Conservation (phyloP, 805 yeast species). For the Wickerhamiella hasegawae region DNA sequence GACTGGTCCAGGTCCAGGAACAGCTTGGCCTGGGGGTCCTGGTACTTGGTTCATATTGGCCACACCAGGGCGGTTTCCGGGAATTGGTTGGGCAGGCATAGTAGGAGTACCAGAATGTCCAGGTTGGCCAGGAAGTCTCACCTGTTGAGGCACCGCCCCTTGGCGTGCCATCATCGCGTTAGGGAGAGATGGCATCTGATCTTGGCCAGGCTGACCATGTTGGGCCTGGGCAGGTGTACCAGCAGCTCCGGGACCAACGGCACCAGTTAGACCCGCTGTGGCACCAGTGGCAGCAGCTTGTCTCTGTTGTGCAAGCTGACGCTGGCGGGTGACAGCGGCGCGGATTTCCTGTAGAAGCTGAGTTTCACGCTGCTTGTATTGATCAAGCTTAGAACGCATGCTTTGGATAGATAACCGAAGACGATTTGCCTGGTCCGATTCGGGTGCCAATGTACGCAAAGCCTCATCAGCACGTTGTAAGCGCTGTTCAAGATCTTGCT, state of each 20-base stretch:
- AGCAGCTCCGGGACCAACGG: conserved; percentile 5
- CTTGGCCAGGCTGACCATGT: background rate
- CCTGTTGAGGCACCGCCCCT: background rate
- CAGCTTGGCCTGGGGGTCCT: background rate
- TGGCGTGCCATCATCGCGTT: background rate
- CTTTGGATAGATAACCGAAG: conserved; percentile 8
- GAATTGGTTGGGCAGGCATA: too few relatives aligned
- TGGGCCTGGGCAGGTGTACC: background rate
- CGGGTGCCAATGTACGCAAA: conserved; percentile 4
- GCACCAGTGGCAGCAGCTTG: conserved; percentile 5
- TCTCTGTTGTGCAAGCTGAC: background rate
- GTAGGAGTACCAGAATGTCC: too few relatives aligned
- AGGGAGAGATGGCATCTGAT: background rate
- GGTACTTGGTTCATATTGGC: too few relatives aligned
- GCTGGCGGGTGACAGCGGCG: conserved; percentile 3
- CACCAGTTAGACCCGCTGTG: conserved; percentile 8
- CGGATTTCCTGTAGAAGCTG: conserved; percentile 11
- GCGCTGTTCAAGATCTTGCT: conserved; percentile 6
- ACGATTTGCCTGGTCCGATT: conserved; percentile 8
- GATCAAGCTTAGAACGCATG: conserved; percentile 9
- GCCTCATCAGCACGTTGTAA: conserved; percentile 9
- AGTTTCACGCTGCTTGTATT: conserved; percentile 12
- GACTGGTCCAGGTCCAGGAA: background rate
- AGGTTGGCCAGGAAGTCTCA: too few relatives aligned
- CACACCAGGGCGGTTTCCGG: too few relatives aligned